These are phyloP conservation scores for Candida nitratophila DNA, from an alignment of 805 yeast genomes.

Conservation along the genomic window DNA sequence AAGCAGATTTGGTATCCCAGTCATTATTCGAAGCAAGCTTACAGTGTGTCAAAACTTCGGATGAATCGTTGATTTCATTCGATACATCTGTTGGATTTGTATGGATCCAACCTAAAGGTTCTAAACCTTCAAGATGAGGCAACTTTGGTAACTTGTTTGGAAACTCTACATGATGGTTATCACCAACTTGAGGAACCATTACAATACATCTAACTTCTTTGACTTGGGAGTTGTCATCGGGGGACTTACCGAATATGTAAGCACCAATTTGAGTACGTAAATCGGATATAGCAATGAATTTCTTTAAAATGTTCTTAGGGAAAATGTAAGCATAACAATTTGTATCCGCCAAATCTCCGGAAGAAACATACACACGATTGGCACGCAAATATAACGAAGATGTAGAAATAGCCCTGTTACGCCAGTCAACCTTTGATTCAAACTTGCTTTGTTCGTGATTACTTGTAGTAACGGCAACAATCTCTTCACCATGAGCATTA, in stretches of 20 bases:
- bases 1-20: constrained; percentile 41
- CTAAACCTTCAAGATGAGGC: constrained; percentile 46
- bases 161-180: constrained; percentile 54
- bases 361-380: constrained; percentile 64
- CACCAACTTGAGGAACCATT: constrained; percentile 85
- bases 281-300: constrained; percentile 76
- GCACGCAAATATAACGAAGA: constrained; percentile 66
- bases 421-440: constrained; percentile 85
- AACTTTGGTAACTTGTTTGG: constrained; percentile 39
- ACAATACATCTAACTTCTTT: constrained; percentile 74
- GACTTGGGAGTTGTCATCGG: constrained; percentile 60
- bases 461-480: constrained; percentile 87
- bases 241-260: constrained; percentile 71
- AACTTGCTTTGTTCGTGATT: constrained; percentile 81
- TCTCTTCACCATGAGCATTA: constrained; percentile 94
- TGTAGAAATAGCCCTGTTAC: constrained; percentile 76
- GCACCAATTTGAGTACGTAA: constrained; percentile 79
- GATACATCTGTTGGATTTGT: constrained; percentile 63
- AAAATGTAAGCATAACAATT: constrained; percentile 62
- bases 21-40: constrained; percentile 27
- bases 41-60: constrained; percentile 61
- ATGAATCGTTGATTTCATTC: constrained; percentile 50
- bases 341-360: constrained; percentile 49
- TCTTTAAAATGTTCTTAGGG: constrained; percentile 74
- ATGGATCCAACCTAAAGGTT: constrained; percentile 92